Base-by-base conservation (phyloP, 306 rosid genomes). In the Trifolium dubium region DNA sequence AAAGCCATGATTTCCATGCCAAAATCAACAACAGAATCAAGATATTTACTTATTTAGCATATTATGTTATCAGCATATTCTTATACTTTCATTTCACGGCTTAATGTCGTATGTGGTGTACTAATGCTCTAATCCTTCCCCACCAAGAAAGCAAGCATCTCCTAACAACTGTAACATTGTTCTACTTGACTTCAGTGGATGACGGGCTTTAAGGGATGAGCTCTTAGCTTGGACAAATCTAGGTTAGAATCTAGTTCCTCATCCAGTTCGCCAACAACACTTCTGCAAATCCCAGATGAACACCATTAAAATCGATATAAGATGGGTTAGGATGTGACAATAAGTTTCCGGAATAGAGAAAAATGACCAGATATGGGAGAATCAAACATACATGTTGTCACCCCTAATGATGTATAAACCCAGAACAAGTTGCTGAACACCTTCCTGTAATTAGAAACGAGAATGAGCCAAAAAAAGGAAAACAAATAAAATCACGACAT, bases 331-430 rank as follows among this genome's bases (percentile, higher is more conserved):
- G 53, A 19, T 47, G 75, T 8, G 28, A 64, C 64, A 79, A n/a
- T 4, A 29, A 18, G 30, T 17, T 4, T 51, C 58, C 10, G 8
- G 29, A 40, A 54, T 13, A 35, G 23, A 54, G 14, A 12, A 69
- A 51, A n/a, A 5, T 28, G 17, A 69, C 3, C 23, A 41, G 31
- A 64, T 12, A 61, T 18, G 1, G 9, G 58, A 12, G 30, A 5
- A 59, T 47, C 32, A 56, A 61, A 11, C 81, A 79, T 88, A 91
- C 97, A 94, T 91, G 86, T 94, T 94, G 84, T 94, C 98, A 50
- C 97, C 98, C 82, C 98, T 87, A 35, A 93, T 91, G 82, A 91
- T 93, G 81, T 93, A 91, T 77, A 93, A 67, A 15, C 98, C 98
- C 64, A 93, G 81, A 72, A 89, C 98, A 62, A 91, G 93, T 80